Conservation (phyloP, 768 basidiomycete species). For the Coprinopsis strossmayeri region DNA sequence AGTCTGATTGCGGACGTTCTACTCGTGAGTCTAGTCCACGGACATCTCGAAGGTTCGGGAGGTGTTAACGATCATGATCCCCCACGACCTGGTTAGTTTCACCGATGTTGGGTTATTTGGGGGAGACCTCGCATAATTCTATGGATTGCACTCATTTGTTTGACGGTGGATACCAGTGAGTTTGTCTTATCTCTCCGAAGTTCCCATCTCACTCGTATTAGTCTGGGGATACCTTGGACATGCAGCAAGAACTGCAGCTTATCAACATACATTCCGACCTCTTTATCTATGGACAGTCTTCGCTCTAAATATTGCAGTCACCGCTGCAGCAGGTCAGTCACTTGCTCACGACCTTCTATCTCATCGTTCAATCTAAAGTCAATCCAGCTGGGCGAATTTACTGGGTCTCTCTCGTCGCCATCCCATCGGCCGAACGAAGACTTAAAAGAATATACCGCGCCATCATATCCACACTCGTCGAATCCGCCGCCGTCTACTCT, state of each 20-base stretch:
- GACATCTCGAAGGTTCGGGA: neutral
- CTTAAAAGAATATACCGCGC: conserved; percentile 7
- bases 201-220: neutral
- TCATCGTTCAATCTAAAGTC: neutral
- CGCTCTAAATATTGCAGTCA: conserved; percentile 10
- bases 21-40: neutral
- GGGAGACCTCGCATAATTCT: conserved; percentile 8
- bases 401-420: conserved; percentile 6
- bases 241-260: neutral
- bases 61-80: neutral
- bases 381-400: conserved; percentile 6
- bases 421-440: conserved; percentile 1
- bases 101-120: conserved; percentile 13
- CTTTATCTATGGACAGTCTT: conserved; percentile 11
- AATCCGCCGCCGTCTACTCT: conserved; percentile 23
- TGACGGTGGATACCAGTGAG: conserved; percentile 10
- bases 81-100: conserved; percentile 7
- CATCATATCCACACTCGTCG: conserved; percentile 13
- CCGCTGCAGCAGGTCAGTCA: conserved; percentile 9
- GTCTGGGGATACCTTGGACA: conserved; percentile 12
- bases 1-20: conserved; percentile 11
- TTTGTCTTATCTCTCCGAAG: neutral
- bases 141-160: conserved; percentile 6
- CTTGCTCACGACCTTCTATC: neutral
- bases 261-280: conserved; percentile 3